These are phyloP conservation scores for Escovopsis sp. DNA, from an alignment of 2,329 filamentous ascomycete species.

Conservation along the genomic window DNA sequence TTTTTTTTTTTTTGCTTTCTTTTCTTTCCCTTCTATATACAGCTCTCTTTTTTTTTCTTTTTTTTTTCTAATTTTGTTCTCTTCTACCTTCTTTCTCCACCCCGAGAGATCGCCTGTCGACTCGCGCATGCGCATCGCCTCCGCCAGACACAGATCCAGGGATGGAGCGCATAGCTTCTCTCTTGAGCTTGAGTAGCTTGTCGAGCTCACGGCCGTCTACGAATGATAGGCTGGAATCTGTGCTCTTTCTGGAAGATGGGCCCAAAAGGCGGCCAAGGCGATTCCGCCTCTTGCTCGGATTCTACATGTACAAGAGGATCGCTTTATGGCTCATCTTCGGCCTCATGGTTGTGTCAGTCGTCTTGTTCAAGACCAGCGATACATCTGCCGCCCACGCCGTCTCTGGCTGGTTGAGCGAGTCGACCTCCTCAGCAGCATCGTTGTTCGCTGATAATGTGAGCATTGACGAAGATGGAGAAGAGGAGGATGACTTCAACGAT, in stretches of 20 bases:
- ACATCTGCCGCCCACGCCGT: slow-evolving; percentile 6
- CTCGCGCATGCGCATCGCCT: neutral
- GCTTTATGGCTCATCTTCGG: slow-evolving; percentile 34
- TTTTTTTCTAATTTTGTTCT: neutral
- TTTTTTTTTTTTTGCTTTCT: neutral
- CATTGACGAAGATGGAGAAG: neutral
- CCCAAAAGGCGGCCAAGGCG: slow-evolving; percentile 24
- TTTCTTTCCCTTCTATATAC: neutral
- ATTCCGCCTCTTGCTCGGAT: slow-evolving; percentile 31
- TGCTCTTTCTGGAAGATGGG: slow-evolving; percentile 19
- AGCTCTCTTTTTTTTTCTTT: neutral
- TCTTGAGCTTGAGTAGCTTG: slow-evolving; percentile 21
- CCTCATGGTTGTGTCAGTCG: slow-evolving; percentile 25
- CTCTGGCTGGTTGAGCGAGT: neutral
- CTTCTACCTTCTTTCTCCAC: neutral
- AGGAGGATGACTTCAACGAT: neutral
- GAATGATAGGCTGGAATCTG: slow-evolving; percentile 17
- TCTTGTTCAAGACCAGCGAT: slow-evolving; percentile 22
- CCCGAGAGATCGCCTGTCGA: neutral
- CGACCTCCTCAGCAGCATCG: neutral
- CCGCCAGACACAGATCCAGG: slow-evolving; percentile 1
- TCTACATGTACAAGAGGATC: slow-evolving; percentile 37
- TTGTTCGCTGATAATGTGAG: neutral
- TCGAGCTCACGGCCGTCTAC: slow-evolving; percentile 18
- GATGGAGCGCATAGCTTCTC: slow-evolving; percentile 16